These are phyloP conservation scores for Aspergillus pseudoterreus DNA, from an alignment of 2,329 filamentous ascomycete genomes.

Conservation along the genomic window DNA sequence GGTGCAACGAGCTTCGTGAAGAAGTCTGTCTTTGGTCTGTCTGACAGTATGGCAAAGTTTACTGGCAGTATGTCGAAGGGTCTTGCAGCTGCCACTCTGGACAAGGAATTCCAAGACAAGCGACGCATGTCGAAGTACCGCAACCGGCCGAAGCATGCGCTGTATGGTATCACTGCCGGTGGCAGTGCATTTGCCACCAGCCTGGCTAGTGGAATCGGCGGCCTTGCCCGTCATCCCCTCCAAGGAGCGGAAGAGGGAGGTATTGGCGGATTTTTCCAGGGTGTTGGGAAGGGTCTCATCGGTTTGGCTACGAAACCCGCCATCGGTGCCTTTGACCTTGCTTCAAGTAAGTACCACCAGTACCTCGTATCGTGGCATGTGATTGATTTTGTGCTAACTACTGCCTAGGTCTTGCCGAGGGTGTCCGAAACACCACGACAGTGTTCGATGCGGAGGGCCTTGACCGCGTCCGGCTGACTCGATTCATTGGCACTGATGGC, in stretches of 20 bases:
- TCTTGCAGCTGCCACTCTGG: conserved; percentile 87
- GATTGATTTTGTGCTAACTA: conserved; percentile 7
- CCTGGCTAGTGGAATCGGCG: conserved; percentile 88
- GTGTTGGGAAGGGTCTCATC: conserved; percentile 89
- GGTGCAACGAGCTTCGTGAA: conserved; percentile 96
- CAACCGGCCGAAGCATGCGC: conserved; percentile 92
- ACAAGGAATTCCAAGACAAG: conserved; percentile 98
- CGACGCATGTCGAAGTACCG: conserved; percentile 88
- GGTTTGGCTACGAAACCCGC: conserved; percentile 96
- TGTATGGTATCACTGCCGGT: conserved; percentile 92
- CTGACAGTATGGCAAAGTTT: conserved; percentile 95
- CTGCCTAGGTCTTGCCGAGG: conserved; percentile 72
- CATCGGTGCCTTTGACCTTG: conserved; percentile 93
- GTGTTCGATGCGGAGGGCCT: conserved; percentile 95
- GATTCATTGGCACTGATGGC: conserved; percentile 88
- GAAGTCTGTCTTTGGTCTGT: conserved; percentile 96
- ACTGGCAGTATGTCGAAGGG: conserved; percentile 97
- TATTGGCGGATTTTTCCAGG: conserved; percentile 91
- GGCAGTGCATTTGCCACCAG: conserved; percentile 93
- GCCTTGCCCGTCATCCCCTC: conserved; percentile 86
- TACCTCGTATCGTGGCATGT: neutral
- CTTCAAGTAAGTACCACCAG: conserved; percentile 60
- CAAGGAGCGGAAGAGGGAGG: conserved; percentile 96
- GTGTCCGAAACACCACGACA: conserved; percentile 96
- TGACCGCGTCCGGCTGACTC: conserved; percentile 87